These are phyloP conservation scores for Arctostaphylos glauca DNA, from an alignment of 148 eudicot species.

Conservation along the genomic window DNA sequence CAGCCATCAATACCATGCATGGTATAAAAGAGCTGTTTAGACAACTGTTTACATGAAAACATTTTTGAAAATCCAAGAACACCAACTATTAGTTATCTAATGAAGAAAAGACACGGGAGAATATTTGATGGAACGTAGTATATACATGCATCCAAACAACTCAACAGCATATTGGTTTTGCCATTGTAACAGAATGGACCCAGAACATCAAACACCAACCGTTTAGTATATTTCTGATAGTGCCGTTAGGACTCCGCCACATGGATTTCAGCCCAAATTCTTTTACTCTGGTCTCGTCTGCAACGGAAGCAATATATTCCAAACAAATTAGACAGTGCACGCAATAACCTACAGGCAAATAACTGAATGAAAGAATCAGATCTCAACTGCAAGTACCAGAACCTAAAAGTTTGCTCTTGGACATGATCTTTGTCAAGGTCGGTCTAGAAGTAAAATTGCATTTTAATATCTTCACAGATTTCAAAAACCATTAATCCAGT, in stretches of 20 bases:
- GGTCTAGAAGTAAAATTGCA: constrained; percentile 1
- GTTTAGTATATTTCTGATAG: constrained; percentile 70
- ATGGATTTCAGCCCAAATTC: constrained; percentile 68
- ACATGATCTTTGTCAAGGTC: neutral
- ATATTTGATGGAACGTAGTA: neutral
- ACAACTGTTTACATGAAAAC: neutral
- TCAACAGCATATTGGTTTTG: neutral
- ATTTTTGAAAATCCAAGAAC: neutral
- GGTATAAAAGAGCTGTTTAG: neutral
- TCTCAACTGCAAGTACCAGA: constrained; percentile 6
- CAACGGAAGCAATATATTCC: constrained; percentile 17
- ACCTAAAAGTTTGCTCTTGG: neutral
- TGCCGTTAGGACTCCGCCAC: constrained; percentile 88
- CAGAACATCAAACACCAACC: constrained; percentile 36
- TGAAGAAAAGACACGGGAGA: neutral
- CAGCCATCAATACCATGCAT: neutral
- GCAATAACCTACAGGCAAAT: constrained; percentile 2
- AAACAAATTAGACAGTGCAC: neutral
- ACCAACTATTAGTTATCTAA: neutral
- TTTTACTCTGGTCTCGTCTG: constrained; percentile 72
- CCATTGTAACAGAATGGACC: neutral
- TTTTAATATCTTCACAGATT: neutral
- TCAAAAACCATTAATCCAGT: neutral
- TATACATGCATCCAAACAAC: neutral
- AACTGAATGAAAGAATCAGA: neutral